phyloP scores from a whole-genome alignment of 2,329 filamentous ascomycete species.

The Sordariomycetes sp. region DNA sequence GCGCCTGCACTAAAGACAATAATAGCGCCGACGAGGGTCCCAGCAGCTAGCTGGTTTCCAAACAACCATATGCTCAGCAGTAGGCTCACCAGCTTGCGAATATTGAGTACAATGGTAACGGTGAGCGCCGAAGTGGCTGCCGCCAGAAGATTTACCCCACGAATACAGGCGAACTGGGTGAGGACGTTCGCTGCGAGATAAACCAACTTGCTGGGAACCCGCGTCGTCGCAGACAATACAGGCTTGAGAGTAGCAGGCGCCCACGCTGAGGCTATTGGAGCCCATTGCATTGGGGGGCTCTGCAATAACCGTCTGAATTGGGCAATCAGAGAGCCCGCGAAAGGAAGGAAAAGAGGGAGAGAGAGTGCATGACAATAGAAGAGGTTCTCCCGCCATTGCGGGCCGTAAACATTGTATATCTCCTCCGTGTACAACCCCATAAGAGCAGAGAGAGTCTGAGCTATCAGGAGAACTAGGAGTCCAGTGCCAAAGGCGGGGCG shows the following conservation, averaged over 20 bases:
- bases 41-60: conserved; percentile 64
- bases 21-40: conserved; percentile 68
- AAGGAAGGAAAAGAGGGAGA: conserved; percentile 62
- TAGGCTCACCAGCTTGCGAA: conserved; percentile 85
- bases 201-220: conserved; percentile 54
- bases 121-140: conserved; percentile 83
- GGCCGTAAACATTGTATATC: conserved; percentile 73
- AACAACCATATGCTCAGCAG: conserved; percentile 89
- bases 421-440: conserved; percentile 94
- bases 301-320: conserved; percentile 51
- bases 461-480: conserved; percentile 70
- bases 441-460: conserved; percentile 79
- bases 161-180: conserved; percentile 90
- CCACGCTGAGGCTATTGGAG: neutral
- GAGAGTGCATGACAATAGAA: conserved; percentile 81
- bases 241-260: neutral
- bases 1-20: conserved; percentile 88
- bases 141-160: conserved; percentile 87
- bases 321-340: conserved; percentile 48
- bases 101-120: conserved; percentile 91
- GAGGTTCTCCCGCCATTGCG: conserved; percentile 88
- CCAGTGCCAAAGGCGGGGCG: conserved; percentile 40
- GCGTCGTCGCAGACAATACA: neutral
- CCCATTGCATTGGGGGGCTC: conserved; percentile 41
- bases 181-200: conserved; percentile 66